Base-by-base conservation (phyloP, 1,139 yeast species). In the Meyerozyma carpophila region DNA sequence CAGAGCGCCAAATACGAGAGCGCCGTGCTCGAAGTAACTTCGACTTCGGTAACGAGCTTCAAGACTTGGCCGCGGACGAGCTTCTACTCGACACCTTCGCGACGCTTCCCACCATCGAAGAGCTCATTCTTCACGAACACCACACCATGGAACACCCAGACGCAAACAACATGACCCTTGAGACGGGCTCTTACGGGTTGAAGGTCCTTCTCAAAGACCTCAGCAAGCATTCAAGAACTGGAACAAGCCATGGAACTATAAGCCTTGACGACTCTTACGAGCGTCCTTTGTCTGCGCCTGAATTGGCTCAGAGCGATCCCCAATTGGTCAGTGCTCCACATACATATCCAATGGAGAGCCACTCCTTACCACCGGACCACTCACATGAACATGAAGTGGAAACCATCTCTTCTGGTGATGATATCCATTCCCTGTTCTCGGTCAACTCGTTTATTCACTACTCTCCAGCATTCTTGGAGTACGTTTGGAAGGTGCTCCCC, bases 91-190 rank as follows among this genome's bases (percentile, higher is more conserved):
- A 62, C 42, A 54, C 49, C 13, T 49, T 59, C 40, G 50, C 63
- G 2, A 45, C 44, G n/a, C 55, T 68, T 5, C 74, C 74, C 2
- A 57, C 68, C 0, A 65, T 68, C 8, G 70, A 66, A 32, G 62
- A 61, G 18, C 44, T 66, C 20, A 56, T 53, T 44, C 50, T 51
- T 4, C 58, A 54, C 28, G 43, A 42, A 3, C 51, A 77, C 43
- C 75, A 77, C 1, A 73, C 78, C 0, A 51, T 74, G 8, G 56
- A 70, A 36, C 62, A 68, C 36, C 77, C 79, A 1, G 53, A 74
- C 24, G 76, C 36, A 26, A 18, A 45, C 43, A 18, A 36, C 18
- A 46, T 43, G 9, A 50, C 54, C 1, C 52, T 57, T 3, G 48
- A 44, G 26, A 46, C 63, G 0, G 70, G 70, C 7, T 56, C 68